Evolutionary conservation across 2,329 filamentous ascomycete genomes (phyloP), one percentile per base, ranked within the genome.

Genomic region (Scedosporium dehoogii): DNA sequence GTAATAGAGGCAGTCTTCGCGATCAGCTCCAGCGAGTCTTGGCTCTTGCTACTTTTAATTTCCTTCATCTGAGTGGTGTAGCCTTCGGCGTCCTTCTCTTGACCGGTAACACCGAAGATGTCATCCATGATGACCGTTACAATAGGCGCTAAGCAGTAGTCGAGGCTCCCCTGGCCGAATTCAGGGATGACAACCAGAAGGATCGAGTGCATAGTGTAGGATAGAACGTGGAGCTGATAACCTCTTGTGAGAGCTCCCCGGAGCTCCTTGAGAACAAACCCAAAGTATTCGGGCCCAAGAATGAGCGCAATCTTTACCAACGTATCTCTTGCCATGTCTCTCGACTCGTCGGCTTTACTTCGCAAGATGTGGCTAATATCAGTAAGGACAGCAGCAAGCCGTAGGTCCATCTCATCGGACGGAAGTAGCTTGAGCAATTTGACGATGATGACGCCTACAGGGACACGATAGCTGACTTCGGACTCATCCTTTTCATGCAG

Each of bases 51-150:
- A 74, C 90, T 94, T 78, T 96, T 97, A 63, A 99, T 88, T 75
- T 99, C 94, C 74, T 96, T 96, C 88, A 96, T 97, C 74, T 93
- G 90, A 72, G 87, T 96, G 62, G 89, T 88, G 72, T 99, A 99
- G 61, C 92, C 94, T 68, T 97, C 92, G 0, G 93, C 93, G 69
- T 99, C 94, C 74, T 99, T 99, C 71, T 99, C 93, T 75, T 96
- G 90, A 1, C 94, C 94, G 41, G 89, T 89, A 5, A 86, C 85
- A 33, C 96, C 96, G 70, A 99, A 99, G 12, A 96, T 94, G 71
- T 99, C 96, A 70, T 99, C 94, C 90, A 99, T 94, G 66, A 97
- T 88, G 53, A 99, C 85, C 1, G 85, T 82, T 56, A 96, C 86
- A 53, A 97, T 86, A 10, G 88, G 82, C 3, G 83, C 78, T 7